Base-by-base conservation (phyloP, 2,329 filamentous ascomycete species). In the Monilinia polystroma region DNA sequence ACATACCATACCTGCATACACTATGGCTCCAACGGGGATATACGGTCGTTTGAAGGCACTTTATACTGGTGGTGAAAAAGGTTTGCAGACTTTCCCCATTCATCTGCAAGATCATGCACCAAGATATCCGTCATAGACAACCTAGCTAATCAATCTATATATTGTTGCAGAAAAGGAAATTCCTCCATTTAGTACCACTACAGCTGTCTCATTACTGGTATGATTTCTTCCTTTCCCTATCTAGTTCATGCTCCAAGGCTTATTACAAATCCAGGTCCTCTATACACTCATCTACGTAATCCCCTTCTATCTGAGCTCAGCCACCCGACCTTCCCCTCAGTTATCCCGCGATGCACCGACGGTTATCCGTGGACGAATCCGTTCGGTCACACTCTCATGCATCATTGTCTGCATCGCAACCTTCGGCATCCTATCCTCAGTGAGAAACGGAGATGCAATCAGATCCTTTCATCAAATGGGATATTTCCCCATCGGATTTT, bases 271-370 rank as follows among this genome's bases (percentile, higher is more conserved):
- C 0, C 68, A 91, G 91, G 80, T 93, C 69, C 78, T 88, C 69
- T 96, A 96, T 79, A 96, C 92, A n/a, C 78, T 93, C 72, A 80
- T 92, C 80, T 99, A 98, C 80, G 91, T 99, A 73, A 81, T 91
- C 4, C 94, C 95, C 32, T 92, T 98, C 79, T 97, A 99, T 81
- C 82, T 94, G 70, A 95, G 90, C 26, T 79, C 87, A 4, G 84
- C 87, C 26, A 96, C 94, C 6, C 87, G 93, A 63, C 93, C 93
- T 8, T 95, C 92, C 10, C 84, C 87, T 35, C 86, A 84, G 65
- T 85, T 96, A 38, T 91, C 91, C 68, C 88, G 95, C 75, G 93
- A 98, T 85, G 90, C 92, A 38, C 92, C 93, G 12, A 89, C 90
- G 14, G 92, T 96, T 62, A 98, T 99, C 79, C 89, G 89, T 72